Evolutionary conservation across 1,139 yeast genomes (phyloP), one percentile per base, ranked within the genome.

Genomic region (Taphrina confusa): DNA sequence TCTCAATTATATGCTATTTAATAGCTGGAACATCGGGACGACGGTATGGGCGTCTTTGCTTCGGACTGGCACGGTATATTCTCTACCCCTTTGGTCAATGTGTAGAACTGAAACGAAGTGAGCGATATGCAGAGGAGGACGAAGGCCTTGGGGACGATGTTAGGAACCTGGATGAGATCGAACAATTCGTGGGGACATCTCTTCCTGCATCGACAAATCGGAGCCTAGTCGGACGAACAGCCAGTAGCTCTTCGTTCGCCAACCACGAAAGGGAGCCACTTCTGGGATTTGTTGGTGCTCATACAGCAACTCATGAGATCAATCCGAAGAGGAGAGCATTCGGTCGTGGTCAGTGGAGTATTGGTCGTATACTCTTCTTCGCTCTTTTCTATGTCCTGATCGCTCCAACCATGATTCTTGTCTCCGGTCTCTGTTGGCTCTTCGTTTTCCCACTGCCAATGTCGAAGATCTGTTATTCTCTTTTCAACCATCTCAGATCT

Each of bases 341-440:
- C 71, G 98, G 98, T 31, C 80, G 98, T 71, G 98, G 98, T 28
- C 77, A 83, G 66, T 92, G 98, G 98, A 83, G 86, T 20, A 71
- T 84, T 39, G 96, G 96, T 0, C 80, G 98, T 65, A 78, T 91
- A 45, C 71, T 84, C 14, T 92, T 90, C 69, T 92, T 84, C 69
- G n/a, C 83, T 2, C 81, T 82, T 68, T 91, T 84, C 70, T 90
- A 91, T 69, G 67, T 80, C 1, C 66, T 87, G 4, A 70, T 91
- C 40, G 87, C 84, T 65, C 97, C 97, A 1, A 69, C 87, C 3
- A 76, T 85, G 28, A 73, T 77, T 34, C 1, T 80, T 0, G 76
- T 89, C 8, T 80, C 87, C 3, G 66, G 81, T 0, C 58, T 84
- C 4, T 82, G 95, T 67, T 92, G 96, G 96, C 71, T 92, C 39